These are phyloP conservation scores for Hydnomerulius pinastri DNA, from an alignment of 768 basidiomycete genomes.

Conservation along the genomic window DNA sequence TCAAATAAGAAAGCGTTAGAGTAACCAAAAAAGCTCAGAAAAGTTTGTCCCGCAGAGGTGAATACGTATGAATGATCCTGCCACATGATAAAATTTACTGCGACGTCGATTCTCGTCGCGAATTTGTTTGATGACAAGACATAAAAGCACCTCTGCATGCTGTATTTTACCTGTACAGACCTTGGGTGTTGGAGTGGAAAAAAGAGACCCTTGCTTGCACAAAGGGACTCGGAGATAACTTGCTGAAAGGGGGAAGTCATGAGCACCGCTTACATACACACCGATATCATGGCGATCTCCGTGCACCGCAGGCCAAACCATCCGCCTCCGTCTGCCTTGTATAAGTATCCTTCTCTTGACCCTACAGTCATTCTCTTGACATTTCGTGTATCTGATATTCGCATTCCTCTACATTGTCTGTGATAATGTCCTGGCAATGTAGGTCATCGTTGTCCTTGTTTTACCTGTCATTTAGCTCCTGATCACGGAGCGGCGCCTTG, in stretches of 20 bases:
- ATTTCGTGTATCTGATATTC: background rate
- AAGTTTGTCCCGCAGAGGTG: no score
- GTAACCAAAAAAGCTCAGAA: no score
- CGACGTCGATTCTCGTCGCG: no score
- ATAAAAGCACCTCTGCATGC: no score
- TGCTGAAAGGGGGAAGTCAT: background rate
- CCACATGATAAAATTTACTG: no score
- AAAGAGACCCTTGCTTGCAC: no score
- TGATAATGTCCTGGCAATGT: slow-evolving; percentile 76
- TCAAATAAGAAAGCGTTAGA: no score
- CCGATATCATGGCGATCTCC: slow-evolving; percentile 35
- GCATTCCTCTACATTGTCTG: slow-evolving; percentile 6
- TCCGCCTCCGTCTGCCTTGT: slow-evolving; percentile 3
- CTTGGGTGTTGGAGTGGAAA: no score
- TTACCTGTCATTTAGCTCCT: slow-evolving; percentile 1
- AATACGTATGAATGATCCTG: no score
- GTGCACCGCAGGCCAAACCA: background rate
- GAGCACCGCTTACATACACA: slow-evolving; percentile 30
- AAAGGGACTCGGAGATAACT: slow-evolving; percentile 7
- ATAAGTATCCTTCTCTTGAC: background rate
- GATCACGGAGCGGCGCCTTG: background rate
- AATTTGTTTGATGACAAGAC: no score
- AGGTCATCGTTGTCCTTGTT: slow-evolving; percentile 40
- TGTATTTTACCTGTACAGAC: no score
- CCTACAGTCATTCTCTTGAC: slow-evolving; percentile 7